Conservation (phyloP, 345 rosid species). For the Murraya paniculata region DNA sequence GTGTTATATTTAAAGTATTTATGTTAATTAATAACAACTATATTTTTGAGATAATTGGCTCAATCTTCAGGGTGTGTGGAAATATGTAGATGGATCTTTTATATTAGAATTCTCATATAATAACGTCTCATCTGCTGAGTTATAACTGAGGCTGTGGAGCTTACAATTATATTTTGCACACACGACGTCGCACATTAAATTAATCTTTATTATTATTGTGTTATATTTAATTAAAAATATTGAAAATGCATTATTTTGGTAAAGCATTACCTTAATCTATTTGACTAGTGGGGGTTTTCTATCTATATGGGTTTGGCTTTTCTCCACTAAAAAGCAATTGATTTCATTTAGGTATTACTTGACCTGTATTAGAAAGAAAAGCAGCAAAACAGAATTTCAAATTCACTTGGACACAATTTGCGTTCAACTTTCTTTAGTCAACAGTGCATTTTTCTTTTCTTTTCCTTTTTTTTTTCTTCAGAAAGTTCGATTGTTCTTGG, state of each 20-base stretch:
- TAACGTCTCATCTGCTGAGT: too few relatives aligned
- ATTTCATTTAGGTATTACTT: not conserved
- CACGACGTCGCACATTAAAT: rapidly evolving
- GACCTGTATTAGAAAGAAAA: too few relatives aligned
- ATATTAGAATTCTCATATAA: too few relatives aligned
- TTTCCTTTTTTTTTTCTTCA: too few relatives aligned
- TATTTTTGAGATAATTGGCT: not conserved
- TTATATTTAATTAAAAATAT: too few relatives aligned
- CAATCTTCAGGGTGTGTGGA: too few relatives aligned
- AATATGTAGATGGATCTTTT: too few relatives aligned
- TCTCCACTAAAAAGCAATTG: constrained; percentile 6
- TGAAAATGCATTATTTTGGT: too few relatives aligned
- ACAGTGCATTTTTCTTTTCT: not conserved
- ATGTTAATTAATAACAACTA: not conserved
- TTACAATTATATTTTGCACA: too few relatives aligned
- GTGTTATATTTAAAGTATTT: not conserved
- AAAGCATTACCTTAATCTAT: not conserved
- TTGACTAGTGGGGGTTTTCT: not conserved
- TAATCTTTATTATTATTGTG: too few relatives aligned
- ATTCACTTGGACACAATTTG: constrained; percentile 1
- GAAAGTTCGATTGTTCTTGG: too few relatives aligned
- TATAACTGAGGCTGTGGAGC: rapidly evolving
- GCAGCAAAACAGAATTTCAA: not conserved
- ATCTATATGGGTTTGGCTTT: constrained; percentile 19
- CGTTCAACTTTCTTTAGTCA: not conserved